Conservation (phyloP, 495 filamentous ascomycete genomes). For the Chaetomium cochliodes region DNA sequence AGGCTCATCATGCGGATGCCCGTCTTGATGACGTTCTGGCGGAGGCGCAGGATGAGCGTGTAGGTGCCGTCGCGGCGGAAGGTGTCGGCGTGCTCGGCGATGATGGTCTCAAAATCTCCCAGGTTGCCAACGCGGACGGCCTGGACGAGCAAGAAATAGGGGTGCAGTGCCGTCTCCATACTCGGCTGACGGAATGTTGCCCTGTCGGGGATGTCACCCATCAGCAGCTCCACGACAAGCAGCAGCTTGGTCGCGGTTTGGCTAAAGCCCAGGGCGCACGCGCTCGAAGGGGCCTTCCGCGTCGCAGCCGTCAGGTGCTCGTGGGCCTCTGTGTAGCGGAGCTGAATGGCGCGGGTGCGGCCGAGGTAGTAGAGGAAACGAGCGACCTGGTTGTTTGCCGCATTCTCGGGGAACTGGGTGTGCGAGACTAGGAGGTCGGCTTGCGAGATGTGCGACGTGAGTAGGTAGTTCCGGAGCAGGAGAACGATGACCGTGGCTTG, state of each 20-base stretch:
- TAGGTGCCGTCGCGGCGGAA: conserved; percentile 95
- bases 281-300: conserved; percentile 87
- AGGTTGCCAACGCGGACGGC: conserved; percentile 93
- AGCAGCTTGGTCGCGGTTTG: conserved; percentile 92
- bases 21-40: conserved; percentile 99
- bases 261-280: conserved; percentile 86
- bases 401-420: conserved; percentile 87
- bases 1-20: conserved; percentile 98
- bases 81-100: conserved; percentile 72
- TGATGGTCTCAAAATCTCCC: conserved; percentile 82
- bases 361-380: conserved; percentile 95
- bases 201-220: conserved; percentile 98
- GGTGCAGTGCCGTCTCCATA: conserved; percentile 80
- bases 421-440: conserved; percentile 93
- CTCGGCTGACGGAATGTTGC: conserved; percentile 84
- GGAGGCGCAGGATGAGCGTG: conserved; percentile 86
- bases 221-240: conserved; percentile 91
- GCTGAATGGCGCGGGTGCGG: conserved; percentile 91
- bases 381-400: conserved; percentile 96
- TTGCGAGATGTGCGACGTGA: conserved; percentile 94
- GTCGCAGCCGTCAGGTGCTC: conserved; percentile 88
- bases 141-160: conserved; percentile 89
- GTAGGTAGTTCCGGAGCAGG: conserved; percentile 92
- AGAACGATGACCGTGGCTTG: conserved; percentile 93
- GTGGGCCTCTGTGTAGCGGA: conserved; percentile 96